phyloP scores from a whole-genome alignment of 2,329 filamentous ascomycete genomes.

The Chrysosporium keratinophilum region DNA sequence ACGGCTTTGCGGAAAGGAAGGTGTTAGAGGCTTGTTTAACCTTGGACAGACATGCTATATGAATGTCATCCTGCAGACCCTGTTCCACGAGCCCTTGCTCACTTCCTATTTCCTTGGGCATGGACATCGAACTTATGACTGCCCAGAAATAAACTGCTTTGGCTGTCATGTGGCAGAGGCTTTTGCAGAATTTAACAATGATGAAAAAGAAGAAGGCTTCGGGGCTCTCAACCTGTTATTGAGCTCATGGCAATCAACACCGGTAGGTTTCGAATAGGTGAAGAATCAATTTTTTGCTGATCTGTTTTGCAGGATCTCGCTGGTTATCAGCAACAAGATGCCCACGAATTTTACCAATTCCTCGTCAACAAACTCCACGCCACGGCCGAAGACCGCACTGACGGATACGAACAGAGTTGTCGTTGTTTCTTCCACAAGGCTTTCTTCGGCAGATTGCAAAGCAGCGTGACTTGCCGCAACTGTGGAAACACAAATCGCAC shows the following conservation, averaged over 20 bases:
- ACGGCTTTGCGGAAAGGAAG: slow-evolving; percentile 74
- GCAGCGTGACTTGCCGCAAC: slow-evolving; percentile 79
- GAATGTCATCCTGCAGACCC: slow-evolving; percentile 86
- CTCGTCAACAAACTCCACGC: slow-evolving; percentile 84
- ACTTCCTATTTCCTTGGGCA: slow-evolving; percentile 87
- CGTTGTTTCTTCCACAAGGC: slow-evolving; percentile 88
- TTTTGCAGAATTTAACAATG: slow-evolving; percentile 54
- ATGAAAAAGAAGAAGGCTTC: slow-evolving; percentile 66
- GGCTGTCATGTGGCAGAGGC: slow-evolving; percentile 53
- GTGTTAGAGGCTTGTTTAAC: slow-evolving; percentile 87
- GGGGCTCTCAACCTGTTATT: slow-evolving; percentile 82
- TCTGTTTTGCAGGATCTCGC: slow-evolving; percentile 51
- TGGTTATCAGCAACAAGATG: slow-evolving; percentile 91
- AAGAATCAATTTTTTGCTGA: slow-evolving; percentile 40
- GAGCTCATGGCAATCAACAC: slow-evolving; percentile 62
- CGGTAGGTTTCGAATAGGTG: neutral
- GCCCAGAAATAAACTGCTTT: slow-evolving; percentile 48
- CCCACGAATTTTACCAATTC: slow-evolving; percentile 95
- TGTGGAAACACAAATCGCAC: slow-evolving; percentile 74
- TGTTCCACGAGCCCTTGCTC: slow-evolving; percentile 86
- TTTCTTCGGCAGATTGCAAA: slow-evolving; percentile 85
- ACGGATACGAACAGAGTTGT: slow-evolving; percentile 49
- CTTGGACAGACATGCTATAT: slow-evolving; percentile 98
- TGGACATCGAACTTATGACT: slow-evolving; percentile 71
- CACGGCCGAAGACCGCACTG: slow-evolving; percentile 60